These are phyloP conservation scores for Eucalyptus fibrosa DNA, from an alignment of 345 rosid genomes.

Conservation along the genomic window DNA sequence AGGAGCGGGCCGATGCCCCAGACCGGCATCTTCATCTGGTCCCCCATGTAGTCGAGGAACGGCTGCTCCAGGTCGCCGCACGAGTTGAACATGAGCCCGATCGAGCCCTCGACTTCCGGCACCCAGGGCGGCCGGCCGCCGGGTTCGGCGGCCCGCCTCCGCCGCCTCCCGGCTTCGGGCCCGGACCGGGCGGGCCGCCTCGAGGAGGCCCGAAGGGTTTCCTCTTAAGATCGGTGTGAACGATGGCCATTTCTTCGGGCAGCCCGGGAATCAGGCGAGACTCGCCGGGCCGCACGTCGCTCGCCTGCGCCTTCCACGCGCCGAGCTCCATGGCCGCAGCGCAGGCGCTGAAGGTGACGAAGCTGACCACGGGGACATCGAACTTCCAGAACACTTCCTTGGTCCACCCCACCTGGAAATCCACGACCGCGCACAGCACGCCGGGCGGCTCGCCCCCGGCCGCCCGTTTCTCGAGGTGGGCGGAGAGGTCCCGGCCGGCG, in stretches of 20 bases:
- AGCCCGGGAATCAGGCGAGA: conserved; percentile 11
- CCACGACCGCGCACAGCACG: conserved; percentile 13
- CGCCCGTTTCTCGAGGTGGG: neutral
- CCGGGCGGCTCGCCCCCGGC: neutral
- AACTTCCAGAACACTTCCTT: neutral
- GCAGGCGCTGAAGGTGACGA: conserved; percentile 13
- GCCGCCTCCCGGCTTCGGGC: neutral
- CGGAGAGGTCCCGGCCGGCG: neutral
- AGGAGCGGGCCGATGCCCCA: conserved; percentile 34
- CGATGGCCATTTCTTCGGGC: conserved; percentile 13
- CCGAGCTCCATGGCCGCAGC: conserved; percentile 14
- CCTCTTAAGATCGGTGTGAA: conserved; percentile 3
- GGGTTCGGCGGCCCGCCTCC: conserved; percentile 8
- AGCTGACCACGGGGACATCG: neutral
- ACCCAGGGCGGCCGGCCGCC: conserved; percentile 23
- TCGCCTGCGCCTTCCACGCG: neutral
- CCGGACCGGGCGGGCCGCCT: neutral
- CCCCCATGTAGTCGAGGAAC: conserved; percentile 6
- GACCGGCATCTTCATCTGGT: conserved; percentile 7
- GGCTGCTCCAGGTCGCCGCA: conserved; percentile 18
- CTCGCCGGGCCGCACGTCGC: conserved; percentile 12
- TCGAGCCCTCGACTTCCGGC: neutral
- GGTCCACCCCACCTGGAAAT: conserved; percentile 25
- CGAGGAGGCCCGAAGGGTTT: neutral
- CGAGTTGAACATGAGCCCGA: conserved; percentile 23